phyloP scores from a whole-genome alignment of 2,329 filamentous ascomycete genomes.

The Seiridium unicorne region DNA sequence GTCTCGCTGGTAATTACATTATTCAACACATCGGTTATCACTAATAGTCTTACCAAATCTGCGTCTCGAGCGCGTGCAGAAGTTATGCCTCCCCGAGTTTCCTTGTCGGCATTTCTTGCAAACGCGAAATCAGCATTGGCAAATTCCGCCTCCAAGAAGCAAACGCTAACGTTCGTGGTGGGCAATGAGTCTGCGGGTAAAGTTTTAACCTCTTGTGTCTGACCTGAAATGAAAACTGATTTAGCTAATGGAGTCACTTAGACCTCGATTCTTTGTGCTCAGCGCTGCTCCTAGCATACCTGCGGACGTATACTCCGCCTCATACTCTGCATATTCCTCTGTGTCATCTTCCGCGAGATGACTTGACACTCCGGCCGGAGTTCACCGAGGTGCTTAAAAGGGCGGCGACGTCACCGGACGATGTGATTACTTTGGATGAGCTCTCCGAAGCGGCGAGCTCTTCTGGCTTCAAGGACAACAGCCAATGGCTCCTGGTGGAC shows the following conservation, averaged over 20 bases:
- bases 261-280: conserved; percentile 81
- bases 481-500: conserved; percentile 74
- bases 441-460: conserved; percentile 41
- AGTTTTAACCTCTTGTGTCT: background rate
- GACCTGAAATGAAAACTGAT: no score
- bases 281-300: conserved; percentile 71
- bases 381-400: conserved; percentile 62
- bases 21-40: no score
- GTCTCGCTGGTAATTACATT: no score
- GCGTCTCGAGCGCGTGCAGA: no score
- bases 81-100: conserved; percentile 23
- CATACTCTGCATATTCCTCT: conserved; percentile 67
- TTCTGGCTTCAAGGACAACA: conserved; percentile 45
- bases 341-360: conserved; percentile 66
- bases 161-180: conserved; percentile 59
- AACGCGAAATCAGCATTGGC: conserved; percentile 46
- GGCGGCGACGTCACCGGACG: conserved; percentile 55
- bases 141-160: conserved; percentile 40
- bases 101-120: conserved; percentile 50
- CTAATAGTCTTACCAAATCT: no score
- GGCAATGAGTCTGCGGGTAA: conserved; percentile 68
- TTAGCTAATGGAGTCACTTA: conserved; percentile 23
- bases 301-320: conserved; percentile 59
- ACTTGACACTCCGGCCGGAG: conserved; percentile 72
- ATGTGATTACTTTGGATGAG: conserved; percentile 66